phyloP scores from a whole-genome alignment of 2,329 filamentous ascomycete genomes.

The Fusarium incarnatum region DNA sequence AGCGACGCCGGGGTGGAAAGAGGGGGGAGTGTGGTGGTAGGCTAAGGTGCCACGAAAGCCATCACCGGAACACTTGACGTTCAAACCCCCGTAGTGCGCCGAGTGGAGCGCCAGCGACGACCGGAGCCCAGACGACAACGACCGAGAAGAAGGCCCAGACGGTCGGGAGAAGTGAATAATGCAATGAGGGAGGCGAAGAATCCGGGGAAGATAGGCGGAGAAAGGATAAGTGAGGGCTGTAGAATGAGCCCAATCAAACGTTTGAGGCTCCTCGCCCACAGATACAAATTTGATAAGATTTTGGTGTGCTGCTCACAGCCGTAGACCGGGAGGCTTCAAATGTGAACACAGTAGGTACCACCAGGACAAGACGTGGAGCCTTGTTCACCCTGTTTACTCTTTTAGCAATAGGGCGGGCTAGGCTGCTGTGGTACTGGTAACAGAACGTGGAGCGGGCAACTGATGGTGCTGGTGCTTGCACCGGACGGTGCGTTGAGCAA shows the following conservation, averaged over 20 bases:
- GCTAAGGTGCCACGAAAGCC: slow-evolving; percentile 53
- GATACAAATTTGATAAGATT: slow-evolving; percentile 31
- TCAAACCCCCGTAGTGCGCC: slow-evolving; percentile 45
- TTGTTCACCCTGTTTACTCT: slow-evolving; percentile 34
- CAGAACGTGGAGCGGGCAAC: slow-evolving; percentile 30
- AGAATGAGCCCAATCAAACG: slow-evolving; percentile 35
- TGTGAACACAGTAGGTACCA: slow-evolving; percentile 21
- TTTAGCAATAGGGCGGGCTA: slow-evolving; percentile 31
- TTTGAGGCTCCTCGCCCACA: slow-evolving; percentile 31
- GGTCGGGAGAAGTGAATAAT: slow-evolving; percentile 37
- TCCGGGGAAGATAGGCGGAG: slow-evolving; percentile 43
- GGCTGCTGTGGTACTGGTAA: slow-evolving; percentile 43
- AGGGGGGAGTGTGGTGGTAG: slow-evolving; percentile 50
- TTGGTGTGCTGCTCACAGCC: slow-evolving; percentile 41
- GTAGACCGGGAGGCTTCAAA: slow-evolving; percentile 33
- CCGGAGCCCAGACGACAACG: slow-evolving; percentile 38
- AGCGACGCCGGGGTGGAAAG: slow-evolving; percentile 49
- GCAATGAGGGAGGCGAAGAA: slow-evolving; percentile 38
- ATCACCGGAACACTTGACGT: slow-evolving; percentile 48
- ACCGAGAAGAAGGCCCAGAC: slow-evolving; percentile 41
- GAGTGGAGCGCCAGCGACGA: slow-evolving; percentile 46
- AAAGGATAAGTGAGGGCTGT: slow-evolving; percentile 42
- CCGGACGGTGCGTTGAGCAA: slow-evolving; percentile 39
- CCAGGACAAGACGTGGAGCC: slow-evolving; percentile 34
- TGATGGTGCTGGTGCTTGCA: slow-evolving; percentile 28